Conservation (phyloP, 805 yeast genomes). For the Yamadazyma akitaensis region DNA sequence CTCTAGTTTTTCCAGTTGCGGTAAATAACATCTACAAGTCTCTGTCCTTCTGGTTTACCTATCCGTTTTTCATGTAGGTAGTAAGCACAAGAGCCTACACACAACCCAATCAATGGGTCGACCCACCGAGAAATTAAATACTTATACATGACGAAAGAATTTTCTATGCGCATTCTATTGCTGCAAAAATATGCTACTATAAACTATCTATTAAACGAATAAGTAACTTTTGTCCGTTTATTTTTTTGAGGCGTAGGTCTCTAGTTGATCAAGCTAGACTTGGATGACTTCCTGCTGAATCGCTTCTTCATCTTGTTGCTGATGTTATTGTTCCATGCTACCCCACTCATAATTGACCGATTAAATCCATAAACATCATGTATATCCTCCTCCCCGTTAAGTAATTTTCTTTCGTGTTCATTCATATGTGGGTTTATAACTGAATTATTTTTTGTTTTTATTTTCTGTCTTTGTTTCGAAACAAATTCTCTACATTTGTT, state of each 20-base stretch:
- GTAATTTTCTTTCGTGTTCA: conserved; percentile 35
- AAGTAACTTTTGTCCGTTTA: not conserved
- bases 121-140: conserved; percentile 50
- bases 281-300: conserved; percentile 19
- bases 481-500: conserved; percentile 77
- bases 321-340: conserved; percentile 60
- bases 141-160: conserved; percentile 25
- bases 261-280: conserved; percentile 1
- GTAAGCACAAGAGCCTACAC: conserved; percentile 61
- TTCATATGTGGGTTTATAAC: conserved; percentile 33
- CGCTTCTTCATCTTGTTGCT: conserved; percentile 50
- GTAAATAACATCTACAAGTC: conserved; percentile 49
- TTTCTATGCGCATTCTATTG: not conserved
- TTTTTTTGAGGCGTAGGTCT: not conserved
- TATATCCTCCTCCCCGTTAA: conserved; percentile 24
- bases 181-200: not conserved
- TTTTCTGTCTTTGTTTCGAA: conserved; percentile 51
- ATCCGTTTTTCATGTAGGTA: conserved; percentile 59
- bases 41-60: conserved; percentile 58
- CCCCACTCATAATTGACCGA: conserved; percentile 49
- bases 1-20: not conserved
- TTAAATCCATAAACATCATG: conserved; percentile 46
- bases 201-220: no score
- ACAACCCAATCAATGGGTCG: conserved; percentile 65
- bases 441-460: conserved; percentile 25